phyloP scores from a whole-genome alignment of 371 early-diverging fungal genomes.

The Nosema bombycis region DNA sequence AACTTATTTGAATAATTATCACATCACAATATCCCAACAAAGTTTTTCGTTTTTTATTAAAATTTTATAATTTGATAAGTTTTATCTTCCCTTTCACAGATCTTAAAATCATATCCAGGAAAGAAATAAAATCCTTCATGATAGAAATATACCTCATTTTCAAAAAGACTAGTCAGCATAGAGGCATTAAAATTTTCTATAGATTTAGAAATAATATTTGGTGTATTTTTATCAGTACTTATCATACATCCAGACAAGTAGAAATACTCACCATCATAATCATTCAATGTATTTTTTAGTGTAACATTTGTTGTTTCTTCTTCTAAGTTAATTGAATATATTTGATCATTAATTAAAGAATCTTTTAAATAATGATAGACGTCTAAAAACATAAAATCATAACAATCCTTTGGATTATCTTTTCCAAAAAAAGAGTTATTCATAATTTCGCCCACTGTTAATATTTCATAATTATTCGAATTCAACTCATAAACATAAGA shows the following conservation, averaged over 20 bases:
- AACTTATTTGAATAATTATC: neutral
- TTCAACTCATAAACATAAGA: neutral
- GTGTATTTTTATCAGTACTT: constrained; percentile 14
- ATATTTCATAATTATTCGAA: neutral
- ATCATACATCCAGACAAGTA: constrained; percentile 14
- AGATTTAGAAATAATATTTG: neutral
- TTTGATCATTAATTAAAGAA: constrained; percentile 6
- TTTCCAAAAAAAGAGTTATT: neutral
- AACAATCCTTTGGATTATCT: neutral
- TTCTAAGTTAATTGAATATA: constrained; percentile 1
- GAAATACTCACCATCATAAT: neutral
- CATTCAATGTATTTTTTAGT: neutral
- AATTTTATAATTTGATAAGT: neutral
- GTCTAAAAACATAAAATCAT: neutral
- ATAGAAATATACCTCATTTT: neutral
- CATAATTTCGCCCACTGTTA: neutral
- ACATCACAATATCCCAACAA: neutral
- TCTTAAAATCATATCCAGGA: neutral
- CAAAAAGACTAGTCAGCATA: neutral
- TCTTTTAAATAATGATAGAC: constrained; percentile 1
- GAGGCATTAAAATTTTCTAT: neutral
- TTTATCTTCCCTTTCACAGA: neutral
- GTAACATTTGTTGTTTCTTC: neutral
- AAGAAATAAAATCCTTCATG: neutral
- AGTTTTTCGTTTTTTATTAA: neutral